phyloP scores from a whole-genome alignment of 495 filamentous ascomycete genomes.

The Hypoxylon subgilvum region DNA sequence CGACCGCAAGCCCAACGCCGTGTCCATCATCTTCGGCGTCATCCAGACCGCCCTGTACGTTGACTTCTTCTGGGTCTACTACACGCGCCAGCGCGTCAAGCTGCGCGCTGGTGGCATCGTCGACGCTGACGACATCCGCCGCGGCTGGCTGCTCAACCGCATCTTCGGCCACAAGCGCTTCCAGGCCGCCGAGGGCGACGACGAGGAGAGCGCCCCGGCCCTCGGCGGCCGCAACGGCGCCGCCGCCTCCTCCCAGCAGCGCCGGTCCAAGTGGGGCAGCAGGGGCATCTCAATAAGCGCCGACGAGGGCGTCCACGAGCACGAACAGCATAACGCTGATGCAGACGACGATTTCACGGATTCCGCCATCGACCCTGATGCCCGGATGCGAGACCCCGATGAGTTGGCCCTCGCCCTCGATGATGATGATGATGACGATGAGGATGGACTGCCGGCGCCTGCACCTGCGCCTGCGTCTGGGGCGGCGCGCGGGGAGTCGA shows the following conservation, averaged over 20 bases:
- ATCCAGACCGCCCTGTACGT: conserved; percentile 90
- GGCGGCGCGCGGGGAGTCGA: conserved; percentile 10
- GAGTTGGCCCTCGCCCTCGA: conserved; percentile 59
- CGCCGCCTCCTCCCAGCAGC: conserved; percentile 30
- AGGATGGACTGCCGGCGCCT: conserved; percentile 27
- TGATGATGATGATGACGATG: conserved; percentile 56
- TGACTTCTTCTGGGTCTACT: conserved; percentile 98
- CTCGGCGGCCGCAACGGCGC: conserved; percentile 42
- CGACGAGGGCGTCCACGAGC: conserved; percentile 71
- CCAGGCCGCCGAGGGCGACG: conserved; percentile 34
- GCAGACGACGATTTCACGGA: conserved; percentile 45
- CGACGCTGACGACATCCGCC: conserved; percentile 86
- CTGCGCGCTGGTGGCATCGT: conserved; percentile 88
- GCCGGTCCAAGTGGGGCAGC: conserved; percentile 70
- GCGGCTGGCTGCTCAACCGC: conserved; percentile 73
- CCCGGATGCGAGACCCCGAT: conserved; percentile 63
- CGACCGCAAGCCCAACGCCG: conserved; percentile 68
- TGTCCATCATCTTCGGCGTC: conserved; percentile 81
- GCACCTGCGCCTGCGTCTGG: conserved; percentile 15
- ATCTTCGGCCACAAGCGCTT: conserved; percentile 59
- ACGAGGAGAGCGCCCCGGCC: conserved; percentile 58
- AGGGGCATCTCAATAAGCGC: conserved; percentile 81
- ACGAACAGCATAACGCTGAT: conserved; percentile 42
- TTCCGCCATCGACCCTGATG: conserved; percentile 55
- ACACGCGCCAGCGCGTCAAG: conserved; percentile 90